Evolutionary conservation across 2,329 filamentous ascomycete genomes (phyloP).

Genomic region (Trichoderma semiorbis): DNA sequence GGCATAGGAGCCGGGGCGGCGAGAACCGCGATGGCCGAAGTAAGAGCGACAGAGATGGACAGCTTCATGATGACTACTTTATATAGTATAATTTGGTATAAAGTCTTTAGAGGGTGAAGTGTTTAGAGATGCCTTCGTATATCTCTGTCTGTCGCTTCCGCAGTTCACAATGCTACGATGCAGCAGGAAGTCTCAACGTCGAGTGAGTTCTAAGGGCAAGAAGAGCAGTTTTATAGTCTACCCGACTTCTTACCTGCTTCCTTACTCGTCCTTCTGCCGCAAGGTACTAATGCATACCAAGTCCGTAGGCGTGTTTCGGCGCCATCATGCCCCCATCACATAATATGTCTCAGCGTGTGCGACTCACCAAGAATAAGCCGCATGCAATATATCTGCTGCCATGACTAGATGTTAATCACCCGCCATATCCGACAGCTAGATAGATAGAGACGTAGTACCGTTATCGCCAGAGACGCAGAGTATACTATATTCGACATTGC

Average conservation of each 20-base stretch:
- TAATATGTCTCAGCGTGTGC: slow-evolving; percentile 7
- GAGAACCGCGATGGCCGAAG: slow-evolving; percentile 27
- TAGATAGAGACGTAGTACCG: background rate
- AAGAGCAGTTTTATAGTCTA: background rate
- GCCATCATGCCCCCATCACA: background rate
- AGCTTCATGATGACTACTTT: slow-evolving; percentile 30
- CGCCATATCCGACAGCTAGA: background rate
- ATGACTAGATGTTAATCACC: background rate
- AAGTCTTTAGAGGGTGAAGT: background rate
- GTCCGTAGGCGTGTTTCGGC: background rate
- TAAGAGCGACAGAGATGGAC: slow-evolving; percentile 27
- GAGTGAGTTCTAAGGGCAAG: background rate
- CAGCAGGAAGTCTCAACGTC: background rate
- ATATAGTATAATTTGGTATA: background rate
- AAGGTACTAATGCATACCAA: background rate
- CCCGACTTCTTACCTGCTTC: background rate
- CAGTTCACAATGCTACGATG: background rate
- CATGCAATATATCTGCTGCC: background rate
- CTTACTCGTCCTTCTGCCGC: background rate
- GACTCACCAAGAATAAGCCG: slow-evolving; percentile 9
- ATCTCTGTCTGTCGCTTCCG: background rate
- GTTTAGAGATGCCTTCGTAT: too few species aligned
- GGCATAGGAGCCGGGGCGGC: slow-evolving; percentile 28
- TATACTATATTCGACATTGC: background rate
- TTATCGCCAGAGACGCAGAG: background rate